Conservation (phyloP, 2,329 filamentous ascomycete species). For the Colletotrichum acutatum region DNA sequence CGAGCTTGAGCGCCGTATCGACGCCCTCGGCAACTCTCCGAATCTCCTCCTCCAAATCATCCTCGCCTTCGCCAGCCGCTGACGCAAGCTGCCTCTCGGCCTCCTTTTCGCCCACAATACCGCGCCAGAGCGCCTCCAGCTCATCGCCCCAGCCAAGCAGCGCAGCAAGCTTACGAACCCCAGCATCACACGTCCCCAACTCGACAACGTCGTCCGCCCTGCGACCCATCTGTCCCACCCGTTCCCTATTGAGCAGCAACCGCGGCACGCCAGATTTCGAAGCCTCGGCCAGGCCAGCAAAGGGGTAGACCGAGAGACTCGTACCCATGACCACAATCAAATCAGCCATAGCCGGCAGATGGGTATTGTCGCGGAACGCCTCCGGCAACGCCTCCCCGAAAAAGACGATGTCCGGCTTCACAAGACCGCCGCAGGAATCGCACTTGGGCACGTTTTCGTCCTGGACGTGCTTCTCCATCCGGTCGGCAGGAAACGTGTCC, state of each 20-base stretch:
- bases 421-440: slow-evolving; percentile 76
- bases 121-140: slow-evolving; percentile 79
- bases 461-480: slow-evolving; percentile 78
- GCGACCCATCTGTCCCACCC: slow-evolving; percentile 81
- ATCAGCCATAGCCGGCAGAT: slow-evolving; percentile 72
- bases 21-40: slow-evolving; percentile 50
- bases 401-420: slow-evolving; percentile 96
- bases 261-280: slow-evolving; percentile 74
- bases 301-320: slow-evolving; percentile 87
- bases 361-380: slow-evolving; percentile 47
- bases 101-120: slow-evolving; percentile 71
- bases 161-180: slow-evolving; percentile 81
- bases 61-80: slow-evolving; percentile 44
- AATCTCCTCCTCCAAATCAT: slow-evolving; percentile 56
- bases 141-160: slow-evolving; percentile 88
- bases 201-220: slow-evolving; percentile 86
- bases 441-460: slow-evolving; percentile 79
- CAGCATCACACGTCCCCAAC: slow-evolving; percentile 84
- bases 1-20: slow-evolving; percentile 46
- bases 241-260: slow-evolving; percentile 87
- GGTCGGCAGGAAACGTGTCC: slow-evolving; percentile 73
- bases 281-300: slow-evolving; percentile 80
- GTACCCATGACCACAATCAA: slow-evolving; percentile 89
- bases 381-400: slow-evolving; percentile 78
- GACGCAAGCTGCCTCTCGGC: slow-evolving; percentile 59